Conservation (phyloP, 2,329 filamentous ascomycete species). For the Cytospora mali region DNA sequence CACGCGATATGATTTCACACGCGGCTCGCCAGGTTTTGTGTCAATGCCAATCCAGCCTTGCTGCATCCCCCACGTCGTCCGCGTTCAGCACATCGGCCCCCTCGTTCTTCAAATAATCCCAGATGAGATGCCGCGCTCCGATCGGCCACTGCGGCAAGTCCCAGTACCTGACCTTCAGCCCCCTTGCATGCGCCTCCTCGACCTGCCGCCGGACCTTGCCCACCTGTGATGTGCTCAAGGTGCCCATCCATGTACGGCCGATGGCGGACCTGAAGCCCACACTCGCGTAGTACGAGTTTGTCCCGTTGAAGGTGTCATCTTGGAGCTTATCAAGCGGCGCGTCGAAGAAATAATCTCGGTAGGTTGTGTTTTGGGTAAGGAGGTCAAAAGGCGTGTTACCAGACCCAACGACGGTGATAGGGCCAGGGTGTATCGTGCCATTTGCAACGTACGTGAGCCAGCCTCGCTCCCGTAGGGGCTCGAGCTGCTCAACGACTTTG, state of each 20-base stretch:
- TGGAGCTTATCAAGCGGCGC: constrained; percentile 56
- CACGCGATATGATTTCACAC: too few species aligned
- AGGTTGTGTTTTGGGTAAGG: constrained; percentile 53
- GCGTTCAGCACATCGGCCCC: constrained; percentile 64
- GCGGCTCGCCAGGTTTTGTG: too few species aligned
- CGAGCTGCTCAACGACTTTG: constrained; percentile 56
- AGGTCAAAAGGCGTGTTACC: constrained; percentile 64
- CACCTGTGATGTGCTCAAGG: constrained; percentile 49
- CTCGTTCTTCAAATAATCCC: constrained; percentile 57
- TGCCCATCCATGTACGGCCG: constrained; percentile 50
- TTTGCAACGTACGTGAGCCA: constrained; percentile 60
- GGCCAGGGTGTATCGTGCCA: constrained; percentile 52
- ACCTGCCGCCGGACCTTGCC: constrained; percentile 49
- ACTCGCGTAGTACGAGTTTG: constrained; percentile 70
- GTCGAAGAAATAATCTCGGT: constrained; percentile 68
- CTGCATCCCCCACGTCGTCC: constrained; percentile 57
- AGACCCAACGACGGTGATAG: constrained; percentile 70
- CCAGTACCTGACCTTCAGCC: constrained; percentile 64
- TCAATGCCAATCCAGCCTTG: constrained; percentile 42
- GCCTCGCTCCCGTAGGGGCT: constrained; percentile 59
- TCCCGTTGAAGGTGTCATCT: constrained; percentile 44
- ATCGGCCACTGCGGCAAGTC: constrained; percentile 60
- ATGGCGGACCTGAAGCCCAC: constrained; percentile 57
- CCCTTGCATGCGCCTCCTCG: constrained; percentile 52
- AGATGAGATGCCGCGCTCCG: constrained; percentile 56